A percentile compares a stretch with the other conserved stretches of the same genome.
phyloP scores from a whole-genome alignment of 345 rosid species.

The Citrus inodora region DNA sequence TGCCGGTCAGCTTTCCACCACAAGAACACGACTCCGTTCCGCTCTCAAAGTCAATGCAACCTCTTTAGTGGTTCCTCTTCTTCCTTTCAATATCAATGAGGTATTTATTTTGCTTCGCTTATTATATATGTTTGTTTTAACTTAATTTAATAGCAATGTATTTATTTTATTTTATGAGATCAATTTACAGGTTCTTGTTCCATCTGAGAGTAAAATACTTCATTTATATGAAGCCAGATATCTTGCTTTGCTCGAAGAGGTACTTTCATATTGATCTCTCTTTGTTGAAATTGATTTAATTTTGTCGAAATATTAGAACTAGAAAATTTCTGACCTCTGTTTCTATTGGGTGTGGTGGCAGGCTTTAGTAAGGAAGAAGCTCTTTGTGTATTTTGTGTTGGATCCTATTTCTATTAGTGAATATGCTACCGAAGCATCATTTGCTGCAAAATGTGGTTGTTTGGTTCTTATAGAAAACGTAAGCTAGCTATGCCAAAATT shows the following conservation, averaged over 20 bases:
- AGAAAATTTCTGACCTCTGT: not conserved
- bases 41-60: constrained; percentile 17
- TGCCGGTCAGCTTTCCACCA: not conserved
- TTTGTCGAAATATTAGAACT: not conserved
- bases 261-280: constrained; percentile 13
- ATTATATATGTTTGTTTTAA: not conserved
- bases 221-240: constrained; percentile 80
- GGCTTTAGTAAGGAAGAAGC: constrained; percentile 50
- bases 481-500: constrained; percentile 28
- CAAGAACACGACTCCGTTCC: constrained; percentile 2
- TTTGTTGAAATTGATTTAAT: too few species aligned
- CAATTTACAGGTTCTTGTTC: constrained; percentile 58
- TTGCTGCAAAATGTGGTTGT: constrained; percentile 79
- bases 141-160: not conserved
- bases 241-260: constrained; percentile 75
- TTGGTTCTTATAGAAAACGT: constrained; percentile 70
- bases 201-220: constrained; percentile 68
- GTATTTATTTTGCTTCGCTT: constrained; percentile 14
- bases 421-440: constrained; percentile 59
- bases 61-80: constrained; percentile 57
- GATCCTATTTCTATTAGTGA: constrained; percentile 63
- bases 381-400: constrained; percentile 76
- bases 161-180: not conserved
- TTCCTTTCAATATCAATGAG: constrained; percentile 58
- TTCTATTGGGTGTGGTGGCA: constrained; percentile 26